Percentiles rank a stretch among this genome's conserved stretches.
Evolutionary conservation across 345 rosid genomes (phyloP).

Genomic region (Eucalyptus regnans): DNA sequence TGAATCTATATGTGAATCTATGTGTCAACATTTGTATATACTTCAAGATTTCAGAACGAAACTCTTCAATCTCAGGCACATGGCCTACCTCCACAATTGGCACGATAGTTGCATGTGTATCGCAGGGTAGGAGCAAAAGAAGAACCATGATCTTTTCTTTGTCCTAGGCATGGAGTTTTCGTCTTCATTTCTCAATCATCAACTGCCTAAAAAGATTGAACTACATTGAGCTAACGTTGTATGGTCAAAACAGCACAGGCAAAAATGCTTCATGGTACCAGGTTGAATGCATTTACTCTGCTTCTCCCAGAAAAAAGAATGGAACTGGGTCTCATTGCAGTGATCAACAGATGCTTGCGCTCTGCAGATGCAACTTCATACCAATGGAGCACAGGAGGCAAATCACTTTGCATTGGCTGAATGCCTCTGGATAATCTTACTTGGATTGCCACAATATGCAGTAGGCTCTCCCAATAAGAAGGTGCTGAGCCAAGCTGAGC

Average conservation of each 20-base stretch:
- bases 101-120: rapidly evolving
- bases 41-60: background rate
- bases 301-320: background rate
- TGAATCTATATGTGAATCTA: rapidly evolving
- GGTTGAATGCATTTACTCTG: background rate
- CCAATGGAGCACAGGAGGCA: background rate
- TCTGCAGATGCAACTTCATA: background rate
- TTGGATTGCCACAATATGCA: background rate
- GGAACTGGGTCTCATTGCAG: background rate
- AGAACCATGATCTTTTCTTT: background rate
- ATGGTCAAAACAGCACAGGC: background rate
- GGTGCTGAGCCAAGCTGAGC: background rate
- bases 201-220: background rate
- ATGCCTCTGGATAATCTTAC: background rate
- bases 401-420: background rate
- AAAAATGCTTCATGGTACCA: background rate
- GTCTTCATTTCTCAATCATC: background rate
- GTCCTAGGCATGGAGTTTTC: background rate
- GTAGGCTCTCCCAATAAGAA: background rate
- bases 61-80: background rate
- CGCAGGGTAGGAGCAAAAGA: background rate
- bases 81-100: background rate
- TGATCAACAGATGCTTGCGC: background rate
- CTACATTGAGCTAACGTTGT: background rate
- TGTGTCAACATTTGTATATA: background rate